Evolutionary conservation across 148 eudicot species (phyloP).

Genomic region (Hydrangea macrophylla): DNA sequence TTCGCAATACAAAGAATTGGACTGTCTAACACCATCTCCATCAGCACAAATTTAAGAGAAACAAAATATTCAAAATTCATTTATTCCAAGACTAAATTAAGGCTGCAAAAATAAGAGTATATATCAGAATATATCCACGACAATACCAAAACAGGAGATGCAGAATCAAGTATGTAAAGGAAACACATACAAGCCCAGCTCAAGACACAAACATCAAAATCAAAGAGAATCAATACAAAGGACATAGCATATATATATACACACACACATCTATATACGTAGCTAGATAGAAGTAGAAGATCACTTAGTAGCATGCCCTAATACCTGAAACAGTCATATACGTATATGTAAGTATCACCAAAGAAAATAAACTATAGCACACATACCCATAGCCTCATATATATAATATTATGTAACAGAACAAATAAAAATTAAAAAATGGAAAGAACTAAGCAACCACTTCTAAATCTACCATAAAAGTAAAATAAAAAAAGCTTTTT

Average conservation of each 20-base stretch:
- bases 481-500: too few relatives aligned
- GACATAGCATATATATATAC: not conserved
- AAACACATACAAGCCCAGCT: not conserved
- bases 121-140: not conserved
- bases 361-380: not conserved
- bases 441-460: not conserved
- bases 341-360: not conserved
- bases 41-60: too few relatives aligned
- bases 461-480: not conserved
- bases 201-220: conserved; percentile 25
- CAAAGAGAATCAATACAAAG: conserved; percentile 13
- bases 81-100: not conserved
- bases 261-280: not conserved
- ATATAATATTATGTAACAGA: not conserved
- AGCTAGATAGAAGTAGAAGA: not conserved
- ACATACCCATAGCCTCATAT: not conserved
- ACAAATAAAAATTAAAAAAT: not conserved
- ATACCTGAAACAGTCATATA: not conserved
- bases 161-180: not conserved
- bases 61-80: not conserved
- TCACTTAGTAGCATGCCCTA: not conserved
- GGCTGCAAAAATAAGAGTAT: not conserved
- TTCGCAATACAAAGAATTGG: too few relatives aligned
- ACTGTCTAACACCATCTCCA: too few relatives aligned
- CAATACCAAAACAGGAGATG: not conserved